Conservation (phyloP, 257 asterid species). For the Henckelia pumila region DNA sequence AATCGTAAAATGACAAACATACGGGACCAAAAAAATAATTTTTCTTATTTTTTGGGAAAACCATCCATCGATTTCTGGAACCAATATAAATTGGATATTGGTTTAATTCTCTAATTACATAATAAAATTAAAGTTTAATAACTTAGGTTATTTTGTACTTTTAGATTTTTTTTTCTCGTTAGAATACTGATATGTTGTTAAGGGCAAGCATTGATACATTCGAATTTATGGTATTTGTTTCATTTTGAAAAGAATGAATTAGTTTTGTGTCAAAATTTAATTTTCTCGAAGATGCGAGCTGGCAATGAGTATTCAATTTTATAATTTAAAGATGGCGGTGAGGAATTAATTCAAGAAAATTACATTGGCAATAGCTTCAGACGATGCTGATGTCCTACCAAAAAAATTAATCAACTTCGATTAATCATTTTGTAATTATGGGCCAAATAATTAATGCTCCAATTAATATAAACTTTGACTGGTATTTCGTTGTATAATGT, state of each 20-base stretch:
- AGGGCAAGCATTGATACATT: background rate
- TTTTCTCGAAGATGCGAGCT: slow-evolving; percentile 26
- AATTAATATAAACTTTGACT: slow-evolving; percentile 28
- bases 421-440: background rate
- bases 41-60: too few relatives aligned
- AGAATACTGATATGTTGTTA: background rate
- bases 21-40: too few relatives aligned
- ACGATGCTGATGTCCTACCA: background rate
- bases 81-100: too few relatives aligned
- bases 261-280: background rate
- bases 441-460: background rate
- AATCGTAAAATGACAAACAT: too few relatives aligned
- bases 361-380: background rate
- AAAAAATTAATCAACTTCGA: background rate
- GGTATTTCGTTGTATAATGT: slow-evolving; percentile 29
- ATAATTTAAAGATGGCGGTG: slow-evolving; percentile 27
- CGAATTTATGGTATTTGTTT: too few relatives aligned
- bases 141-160: too few relatives aligned
- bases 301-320: slow-evolving; percentile 29
- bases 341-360: background rate
- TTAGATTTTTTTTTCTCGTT: too few relatives aligned
- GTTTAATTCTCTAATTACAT: too few relatives aligned
- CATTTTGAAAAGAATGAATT: too few relatives aligned
- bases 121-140: too few relatives aligned
- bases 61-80: too few relatives aligned